Evolutionary conservation across 352 stramenopile species (phyloP), one percentile per base, ranked within the genome.

Genomic region (Globisporangium paroecandrum): DNA sequence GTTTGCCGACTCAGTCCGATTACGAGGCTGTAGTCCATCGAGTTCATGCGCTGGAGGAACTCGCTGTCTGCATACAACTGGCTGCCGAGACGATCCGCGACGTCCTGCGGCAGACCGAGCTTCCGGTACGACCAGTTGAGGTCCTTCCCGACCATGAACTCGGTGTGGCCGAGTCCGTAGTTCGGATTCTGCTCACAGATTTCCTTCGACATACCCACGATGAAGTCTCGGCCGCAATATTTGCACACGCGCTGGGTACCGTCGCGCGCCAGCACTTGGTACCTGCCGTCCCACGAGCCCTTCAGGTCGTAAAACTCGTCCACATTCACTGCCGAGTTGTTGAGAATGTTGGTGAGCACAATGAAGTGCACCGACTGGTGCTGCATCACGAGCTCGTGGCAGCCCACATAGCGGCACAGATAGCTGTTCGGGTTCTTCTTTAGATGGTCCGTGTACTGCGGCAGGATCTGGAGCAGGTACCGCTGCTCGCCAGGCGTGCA

Each of bases 21-120:
- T 60, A 98, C 81, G 68, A 99, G 84, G 62, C 90, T 98, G 76
- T 99, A 99, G 74, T 99, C 96, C 90, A 99, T 98, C 70, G 97
- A 98, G 72, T 98, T 97, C 82, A 98, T 98, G 43, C 86, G 83
- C 54, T 91, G 81, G 56, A 99, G 74, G 63, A 98, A 99, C 66
- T 97, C 79, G 32, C 86, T 97, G 70, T 99, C 96, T 2, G 80
- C 86, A 56, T 91, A 87, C 15, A 99, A 65, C 66, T 98, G 95
- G 29, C 73, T 85, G 5, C 85, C 86, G 0, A 96, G 72, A 53
- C 92, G 82, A 12, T 93, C 71, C 1, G 85, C 83, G 1, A 93
- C 66, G n/a, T 93, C 87, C 20, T 77, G 66, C 18, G 82, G 82
- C 34, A 96, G 72, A 18, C 85, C 87, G 66, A 96, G 76, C 22